Base-by-base conservation (phyloP, 768 basidiomycete genomes). In the Russula earlei region DNA sequence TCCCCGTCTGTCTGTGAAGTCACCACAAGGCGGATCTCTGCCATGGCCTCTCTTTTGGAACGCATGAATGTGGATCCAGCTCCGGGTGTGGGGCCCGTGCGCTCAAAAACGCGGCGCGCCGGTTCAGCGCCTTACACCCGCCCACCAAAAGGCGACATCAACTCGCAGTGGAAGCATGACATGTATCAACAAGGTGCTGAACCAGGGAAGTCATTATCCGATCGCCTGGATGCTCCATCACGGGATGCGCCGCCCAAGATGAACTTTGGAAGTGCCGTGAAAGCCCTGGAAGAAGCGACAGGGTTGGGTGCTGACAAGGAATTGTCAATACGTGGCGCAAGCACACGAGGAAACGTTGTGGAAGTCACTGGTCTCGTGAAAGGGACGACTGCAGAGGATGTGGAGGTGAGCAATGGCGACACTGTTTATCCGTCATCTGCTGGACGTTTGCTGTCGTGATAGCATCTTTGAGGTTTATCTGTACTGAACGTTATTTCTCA, bases 311-410 rank as follows among this genome's bases (percentile, higher is more conserved):
- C 46, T 5, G 54, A 53, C 37, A 52, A 49, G 1, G 58, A 55
- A 17, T 24, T 62, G 42, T 62, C 62, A 8, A 62, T 62, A 34
- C 62, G 59, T 34, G 62, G 62, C 7, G 62, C 62, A 20, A 62
- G 62, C 44, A 54, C 59, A 37, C 46, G 55, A 27, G 59, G 62
- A 41, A 62, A 62, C 38, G 62, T 62, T 37, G 59, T 62, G 11
- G 62, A 62, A 22, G 62, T 62, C 27, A 49, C 55, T 19, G 62
- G 62, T 19, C 60, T 62, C 14, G 62, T 62, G 25, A 61, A 60
- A 37, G 62, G 62, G 49, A 62, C 62, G 12, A 61, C 62, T 4
- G 55, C 62, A 43, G 62, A 62, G 52, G 62, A 62, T 44, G 62
- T 62, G 27, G 54, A 62, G 55, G 62, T 55, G 48, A 27, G 61